Conservation (phyloP, 2,329 filamentous ascomycete genomes). For the Penicillium sp. region DNA sequence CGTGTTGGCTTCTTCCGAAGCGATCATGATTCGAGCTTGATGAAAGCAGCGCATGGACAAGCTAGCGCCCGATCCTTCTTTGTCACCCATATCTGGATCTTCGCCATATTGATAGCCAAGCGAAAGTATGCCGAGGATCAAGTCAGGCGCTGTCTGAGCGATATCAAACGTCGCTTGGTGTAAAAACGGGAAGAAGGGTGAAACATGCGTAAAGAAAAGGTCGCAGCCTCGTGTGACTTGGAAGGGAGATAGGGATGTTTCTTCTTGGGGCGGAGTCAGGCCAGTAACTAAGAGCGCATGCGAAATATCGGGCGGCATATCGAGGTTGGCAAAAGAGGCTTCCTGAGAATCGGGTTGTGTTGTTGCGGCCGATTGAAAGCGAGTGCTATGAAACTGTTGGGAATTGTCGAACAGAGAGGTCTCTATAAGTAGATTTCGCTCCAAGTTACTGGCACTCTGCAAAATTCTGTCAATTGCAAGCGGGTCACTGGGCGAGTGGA, state of each 20-base stretch:
- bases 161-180: constrained; percentile 46
- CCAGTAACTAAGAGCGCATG: constrained; percentile 9
- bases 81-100: constrained; percentile 41
- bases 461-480: constrained; percentile 19
- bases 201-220: constrained; percentile 47
- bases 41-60: constrained; percentile 45
- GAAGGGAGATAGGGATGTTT: constrained; percentile 40
- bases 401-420: constrained; percentile 14
- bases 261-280: constrained; percentile 26
- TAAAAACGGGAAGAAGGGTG: constrained; percentile 48
- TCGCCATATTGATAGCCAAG: constrained; percentile 49
- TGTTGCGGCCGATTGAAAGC: background rate
- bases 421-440: constrained; percentile 25
- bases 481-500: constrained; percentile 4
- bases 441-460: constrained; percentile 27
- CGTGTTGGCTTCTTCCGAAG: constrained; percentile 26
- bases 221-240: constrained; percentile 43
- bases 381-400: background rate
- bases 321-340: background rate
- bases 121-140: constrained; percentile 47
- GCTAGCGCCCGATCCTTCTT: constrained; percentile 34
- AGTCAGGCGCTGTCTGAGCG: constrained; percentile 26
- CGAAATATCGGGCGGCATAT: constrained; percentile 11
- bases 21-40: constrained; percentile 37
- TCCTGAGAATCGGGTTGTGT: background rate